Evolutionary conservation across 2,329 filamentous ascomycete genomes (phyloP), one percentile per base, ranked within the genome.

Genomic region (Paecilomyces fulvus): DNA sequence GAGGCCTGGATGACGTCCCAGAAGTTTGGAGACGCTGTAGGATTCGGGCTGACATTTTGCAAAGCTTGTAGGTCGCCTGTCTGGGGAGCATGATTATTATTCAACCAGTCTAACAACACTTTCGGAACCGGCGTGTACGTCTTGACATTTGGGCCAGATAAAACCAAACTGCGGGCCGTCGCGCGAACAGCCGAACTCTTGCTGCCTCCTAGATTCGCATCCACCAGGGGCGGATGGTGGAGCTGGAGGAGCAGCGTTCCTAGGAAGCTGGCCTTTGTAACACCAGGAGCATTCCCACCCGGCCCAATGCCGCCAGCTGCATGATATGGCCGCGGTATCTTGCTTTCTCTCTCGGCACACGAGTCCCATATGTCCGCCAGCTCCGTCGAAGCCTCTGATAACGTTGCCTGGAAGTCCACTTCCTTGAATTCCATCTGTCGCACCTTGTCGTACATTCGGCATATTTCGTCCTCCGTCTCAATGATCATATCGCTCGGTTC

Each of bases 1-100:
- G 85, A 79, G 55, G 83, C 83, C 63, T 87, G 88, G n/a, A 96
- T 77, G 1, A 85, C 85, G 67, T 92, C 89, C 92, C 92, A 97
- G 73, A 90, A 97, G 33, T 88, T 78, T 25, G 80, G 77, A 65
- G 94, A 89, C 49, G 84, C 84, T 1, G 90, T 87, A 21, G 91
- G 89, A 58, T 88, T 88, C 0, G 89, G 88, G 50, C 80, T 79
- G 63, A 85, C 75, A 28, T 79, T 78, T 59, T 82, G 76, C 23
- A 96, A 80, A 3, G 84, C 78, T 37, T 83, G 77, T 23, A 88
- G 76, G 64, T 92, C 87, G 53, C 83, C 80, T 1, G 81, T 80
- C 64, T 88, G 88, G 25, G 87, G 80, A 60, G 88, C 84, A 67
- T 96, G 90, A 65, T 89, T 83, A 14, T 80, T 79, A 55, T 89